A percentile compares a stretch with the other conserved stretches of the same genome.
Evolutionary conservation across 2,329 filamentous ascomycete genomes (phyloP).

Genomic region (Colletotrichum sp.): DNA sequence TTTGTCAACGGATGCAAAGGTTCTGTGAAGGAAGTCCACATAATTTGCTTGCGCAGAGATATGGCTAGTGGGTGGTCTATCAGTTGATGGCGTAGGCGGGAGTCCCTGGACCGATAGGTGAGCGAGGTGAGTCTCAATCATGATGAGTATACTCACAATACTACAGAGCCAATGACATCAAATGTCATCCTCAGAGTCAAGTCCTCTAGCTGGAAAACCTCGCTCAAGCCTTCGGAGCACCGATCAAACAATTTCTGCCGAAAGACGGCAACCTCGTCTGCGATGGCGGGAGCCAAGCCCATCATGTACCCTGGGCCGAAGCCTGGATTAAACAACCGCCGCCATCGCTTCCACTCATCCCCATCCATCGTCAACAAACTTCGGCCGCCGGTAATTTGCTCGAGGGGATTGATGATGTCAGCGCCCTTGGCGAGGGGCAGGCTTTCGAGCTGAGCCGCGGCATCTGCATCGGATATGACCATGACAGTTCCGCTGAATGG

Average conservation of each 20-base stretch:
- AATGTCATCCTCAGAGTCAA: conserved; percentile 42
- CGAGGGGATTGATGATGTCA: conserved; percentile 31
- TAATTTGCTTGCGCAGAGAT: background rate
- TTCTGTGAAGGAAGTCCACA: background rate
- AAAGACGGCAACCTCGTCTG: conserved; percentile 42
- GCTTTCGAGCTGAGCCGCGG: conserved; percentile 28
- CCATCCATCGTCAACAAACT: conserved; percentile 37
- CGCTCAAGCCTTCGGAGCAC: background rate
- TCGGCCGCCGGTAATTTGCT: conserved; percentile 31
- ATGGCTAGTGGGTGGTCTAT: background rate
- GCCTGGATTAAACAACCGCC: conserved; percentile 34
- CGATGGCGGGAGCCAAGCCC: conserved; percentile 36
- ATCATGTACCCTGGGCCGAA: conserved; percentile 41
- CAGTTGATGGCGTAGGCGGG: conserved; percentile 31
- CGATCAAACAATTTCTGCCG: background rate
- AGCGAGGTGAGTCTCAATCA: background rate
- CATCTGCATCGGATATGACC: conserved; percentile 23
- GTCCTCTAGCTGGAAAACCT: conserved; percentile 32
- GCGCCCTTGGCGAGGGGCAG: conserved; percentile 25
- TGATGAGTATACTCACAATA: conserved; percentile 24
- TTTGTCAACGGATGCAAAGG: background rate
- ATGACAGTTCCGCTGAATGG: conserved; percentile 25
- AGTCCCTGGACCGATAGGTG: conserved; percentile 29
- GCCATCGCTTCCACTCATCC: conserved; percentile 31
- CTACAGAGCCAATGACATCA: conserved; percentile 41